Percentiles rank a stretch among this genome's conserved stretches.
phyloP scores from a whole-genome alignment of 2,329 filamentous ascomycete genomes.

The Xylaria arbuscula region DNA sequence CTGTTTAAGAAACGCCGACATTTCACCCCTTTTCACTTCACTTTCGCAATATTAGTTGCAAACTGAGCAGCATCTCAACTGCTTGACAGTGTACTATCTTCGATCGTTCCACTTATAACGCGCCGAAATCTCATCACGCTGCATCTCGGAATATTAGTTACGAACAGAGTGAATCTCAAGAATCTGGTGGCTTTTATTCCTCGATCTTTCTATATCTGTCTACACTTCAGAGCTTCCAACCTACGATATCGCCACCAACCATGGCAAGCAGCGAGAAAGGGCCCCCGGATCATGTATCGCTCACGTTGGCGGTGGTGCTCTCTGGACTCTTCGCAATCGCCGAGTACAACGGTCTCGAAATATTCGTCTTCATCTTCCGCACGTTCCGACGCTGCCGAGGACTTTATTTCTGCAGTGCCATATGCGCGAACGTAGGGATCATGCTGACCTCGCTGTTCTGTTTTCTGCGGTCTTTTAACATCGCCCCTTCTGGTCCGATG shows the following conservation, averaged over 20 bases:
- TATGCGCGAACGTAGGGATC: conserved; percentile 48
- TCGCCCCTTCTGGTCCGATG: conserved; percentile 37
- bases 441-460: conserved; percentile 32
- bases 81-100: not conserved
- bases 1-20: not conserved
- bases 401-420: conserved; percentile 57
- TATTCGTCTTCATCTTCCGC: conserved; percentile 53
- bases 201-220: not conserved
- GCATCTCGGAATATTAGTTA: conserved; percentile 8
- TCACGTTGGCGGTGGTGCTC: conserved; percentile 26
- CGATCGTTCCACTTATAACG: not conserved
- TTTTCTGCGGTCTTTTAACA: conserved; percentile 37
- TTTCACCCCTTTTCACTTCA: not conserved
- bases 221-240: too few species aligned
- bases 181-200: not conserved
- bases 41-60: conserved; percentile 12
- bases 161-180: not conserved
- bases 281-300: conserved; percentile 20
- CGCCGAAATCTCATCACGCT: not conserved
- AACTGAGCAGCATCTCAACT: not conserved
- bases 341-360: conserved; percentile 55
- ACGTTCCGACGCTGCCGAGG: conserved; percentile 54
- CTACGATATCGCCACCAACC: not conserved
- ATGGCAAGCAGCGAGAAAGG: conserved; percentile 35
- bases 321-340: conserved; percentile 46